A percentile compares a stretch with the other conserved stretches of the same genome.
phyloP scores from a whole-genome alignment of 805 yeast genomes.

The Cyberlindnera bimundalis region DNA sequence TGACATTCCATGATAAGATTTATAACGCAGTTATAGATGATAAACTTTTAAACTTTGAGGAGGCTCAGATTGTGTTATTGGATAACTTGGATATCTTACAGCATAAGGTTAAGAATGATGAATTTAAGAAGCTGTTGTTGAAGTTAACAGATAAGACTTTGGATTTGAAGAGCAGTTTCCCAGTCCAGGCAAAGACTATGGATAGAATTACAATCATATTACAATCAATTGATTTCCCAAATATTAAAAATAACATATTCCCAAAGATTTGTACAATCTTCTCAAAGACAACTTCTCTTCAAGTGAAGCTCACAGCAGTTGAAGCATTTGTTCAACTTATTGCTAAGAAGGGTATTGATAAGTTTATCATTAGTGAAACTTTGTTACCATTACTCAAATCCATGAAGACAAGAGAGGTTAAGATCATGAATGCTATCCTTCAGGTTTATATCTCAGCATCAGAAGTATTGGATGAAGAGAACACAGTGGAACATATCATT shows the following conservation, averaged over 20 bases:
- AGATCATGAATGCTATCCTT: constrained; percentile 51
- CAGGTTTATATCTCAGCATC: constrained; percentile 37
- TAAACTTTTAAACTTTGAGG: constrained; percentile 35
- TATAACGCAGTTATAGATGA: constrained; percentile 26
- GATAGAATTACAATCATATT: constrained; percentile 38
- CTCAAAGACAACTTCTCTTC: constrained; percentile 77
- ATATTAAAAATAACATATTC: constrained; percentile 69
- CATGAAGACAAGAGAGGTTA: constrained; percentile 73
- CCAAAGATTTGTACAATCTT: constrained; percentile 72
- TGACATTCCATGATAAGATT: constrained; percentile 64
- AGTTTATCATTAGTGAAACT: constrained; percentile 67
- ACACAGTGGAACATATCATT: constrained; percentile 48
- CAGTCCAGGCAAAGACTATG: constrained; percentile 54
- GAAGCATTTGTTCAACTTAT: constrained; percentile 57
- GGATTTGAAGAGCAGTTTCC: constrained; percentile 29
- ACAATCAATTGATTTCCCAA: constrained; percentile 57
- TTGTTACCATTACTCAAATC: constrained; percentile 74
- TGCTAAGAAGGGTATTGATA: constrained; percentile 61
- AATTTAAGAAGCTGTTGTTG: constrained; percentile 46
- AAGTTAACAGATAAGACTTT: constrained; percentile 38
- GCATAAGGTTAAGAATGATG: constrained; percentile 40
- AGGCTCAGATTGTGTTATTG: constrained; percentile 41
- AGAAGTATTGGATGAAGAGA: constrained; percentile 43
- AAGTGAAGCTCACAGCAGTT: constrained; percentile 70
- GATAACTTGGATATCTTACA: constrained; percentile 47